A percentile compares a stretch with the other conserved stretches of the same genome.
These are phyloP conservation scores for Paecilomyces niveus DNA, from an alignment of 2,329 filamentous ascomycete species.

Conservation along the genomic window DNA sequence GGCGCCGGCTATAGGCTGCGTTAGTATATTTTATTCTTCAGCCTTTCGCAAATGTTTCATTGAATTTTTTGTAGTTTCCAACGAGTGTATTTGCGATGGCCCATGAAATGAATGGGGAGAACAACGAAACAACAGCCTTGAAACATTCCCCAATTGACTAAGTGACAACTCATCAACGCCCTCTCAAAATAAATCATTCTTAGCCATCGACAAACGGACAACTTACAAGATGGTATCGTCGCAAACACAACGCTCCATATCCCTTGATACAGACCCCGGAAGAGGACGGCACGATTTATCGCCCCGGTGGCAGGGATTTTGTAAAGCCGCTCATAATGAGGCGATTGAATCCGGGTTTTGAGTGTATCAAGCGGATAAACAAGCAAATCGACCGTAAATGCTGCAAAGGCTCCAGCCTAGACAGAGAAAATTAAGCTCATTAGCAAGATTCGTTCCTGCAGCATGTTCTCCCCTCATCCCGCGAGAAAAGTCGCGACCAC, in stretches of 20 bases:
- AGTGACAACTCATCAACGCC: background rate
- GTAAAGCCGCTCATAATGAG: conserved; percentile 63
- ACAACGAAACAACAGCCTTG: background rate
- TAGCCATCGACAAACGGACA: background rate
- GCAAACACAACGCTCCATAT: conserved; percentile 77
- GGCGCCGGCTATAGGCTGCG: conserved; percentile 55
- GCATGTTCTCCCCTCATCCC: background rate
- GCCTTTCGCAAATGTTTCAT: background rate
- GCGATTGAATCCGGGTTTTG: conserved; percentile 78
- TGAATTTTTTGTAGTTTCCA: background rate
- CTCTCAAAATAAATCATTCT: background rate
- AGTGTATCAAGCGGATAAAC: conserved; percentile 85
- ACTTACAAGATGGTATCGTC: conserved; percentile 73
- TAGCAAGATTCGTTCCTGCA: background rate
- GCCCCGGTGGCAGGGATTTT: conserved; percentile 50
- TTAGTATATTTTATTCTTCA: background rate
- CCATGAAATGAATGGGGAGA: background rate
- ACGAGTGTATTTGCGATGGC: background rate
- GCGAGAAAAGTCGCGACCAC: background rate
- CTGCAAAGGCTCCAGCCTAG: conserved; percentile 76
- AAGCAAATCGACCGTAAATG: conserved; percentile 76
- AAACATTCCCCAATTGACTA: background rate
- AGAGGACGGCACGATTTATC: conserved; percentile 49
- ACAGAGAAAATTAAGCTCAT: background rate
- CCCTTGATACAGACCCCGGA: conserved; percentile 77